Evolutionary conservation across 352 stramenopile species (phyloP), one percentile per base, ranked within the genome.

Genomic region (Phytophthora tubulina): DNA sequence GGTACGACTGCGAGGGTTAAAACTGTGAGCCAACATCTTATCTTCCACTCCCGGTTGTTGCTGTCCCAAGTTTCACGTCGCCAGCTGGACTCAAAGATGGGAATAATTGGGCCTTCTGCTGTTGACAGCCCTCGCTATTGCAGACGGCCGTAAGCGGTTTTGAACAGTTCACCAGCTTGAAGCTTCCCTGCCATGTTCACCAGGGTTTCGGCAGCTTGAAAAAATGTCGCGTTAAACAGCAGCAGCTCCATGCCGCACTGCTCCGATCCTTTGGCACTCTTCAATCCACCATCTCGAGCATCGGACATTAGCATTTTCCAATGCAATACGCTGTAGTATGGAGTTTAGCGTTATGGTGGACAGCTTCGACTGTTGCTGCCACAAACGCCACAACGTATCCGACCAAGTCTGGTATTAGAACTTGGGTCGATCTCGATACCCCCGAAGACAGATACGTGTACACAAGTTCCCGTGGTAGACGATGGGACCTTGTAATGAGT

Each of bases 401-500:
- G 27, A 80, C 79, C 54, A 82, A 80, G 59, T 89, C 81, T 13
- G 79, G 81, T 2, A 71, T 89, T 21, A 32, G 55, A 14, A 63
- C 60, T 1, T 91, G 81, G 80, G 77, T 91, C 14, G 83, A 91
- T 52, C 75, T 74, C 1, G 79, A 75, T n/a, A 91, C 83, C 6
- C 83, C 83, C n/a, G 14, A 71, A 2, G 70, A 84, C 33, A 52
- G 52, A 38, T 71, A 79, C 59, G 67, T 53, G 11, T 84, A 82
- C 60, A 67, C 35, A 1, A 74, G 38, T 9, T 86, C 86, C 3
- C 81, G 85, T 10, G 87, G 87, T 35, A 74, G 85, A 30, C 41
- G 35, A 42, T 91, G 82, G 79, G 56, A 88, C 17, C 70, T 93
- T 21, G 72, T 88, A n/a, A 92, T 93, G 79, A 91, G 80, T 39